Conservation (phyloP, 139 green algal species). For the Coelastrella sp. region DNA sequence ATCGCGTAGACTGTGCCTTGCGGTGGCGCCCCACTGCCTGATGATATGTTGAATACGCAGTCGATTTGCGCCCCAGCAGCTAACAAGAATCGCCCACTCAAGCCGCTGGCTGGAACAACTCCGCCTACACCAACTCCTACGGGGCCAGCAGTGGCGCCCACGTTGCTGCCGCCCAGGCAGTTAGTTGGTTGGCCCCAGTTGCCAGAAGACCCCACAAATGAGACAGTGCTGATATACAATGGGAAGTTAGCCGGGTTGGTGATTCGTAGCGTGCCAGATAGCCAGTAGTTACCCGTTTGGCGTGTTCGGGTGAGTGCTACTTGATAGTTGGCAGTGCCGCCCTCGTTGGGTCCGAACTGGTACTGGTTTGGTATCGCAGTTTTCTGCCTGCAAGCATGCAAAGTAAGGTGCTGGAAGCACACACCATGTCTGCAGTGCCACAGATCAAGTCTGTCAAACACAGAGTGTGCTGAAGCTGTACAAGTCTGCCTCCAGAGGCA, state of each 20-base stretch:
- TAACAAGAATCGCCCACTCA: not conserved
- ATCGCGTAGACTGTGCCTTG: not conserved
- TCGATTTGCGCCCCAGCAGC: slow-evolving; percentile 2
- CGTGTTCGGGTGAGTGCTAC: not conserved
- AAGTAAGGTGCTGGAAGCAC: too few species aligned
- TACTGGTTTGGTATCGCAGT: not conserved
- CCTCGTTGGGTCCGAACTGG: slow-evolving; percentile 6
- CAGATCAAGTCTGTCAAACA: too few species aligned
- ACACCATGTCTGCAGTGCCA: too few species aligned
- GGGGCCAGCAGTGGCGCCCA: not conserved
- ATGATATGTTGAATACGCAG: slow-evolving; percentile 17
- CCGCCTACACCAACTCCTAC: not conserved
- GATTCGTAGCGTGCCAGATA: not conserved
- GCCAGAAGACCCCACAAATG: not conserved
- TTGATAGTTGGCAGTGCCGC: slow-evolving; percentile 24
- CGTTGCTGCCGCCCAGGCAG: slow-evolving; percentile 31
- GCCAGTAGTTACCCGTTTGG: not conserved
- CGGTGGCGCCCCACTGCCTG: not conserved
- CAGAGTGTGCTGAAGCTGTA: too few species aligned
- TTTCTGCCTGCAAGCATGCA: not conserved
- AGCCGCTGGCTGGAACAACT: not conserved
- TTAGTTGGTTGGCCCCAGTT: slow-evolving; percentile 3
- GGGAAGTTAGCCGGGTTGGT: not conserved
- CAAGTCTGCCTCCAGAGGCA: too few species aligned
- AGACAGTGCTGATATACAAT: slow-evolving; percentile 12